Conservation (phyloP, 441 rosid species). For the Aleurites moluccanus region DNA sequence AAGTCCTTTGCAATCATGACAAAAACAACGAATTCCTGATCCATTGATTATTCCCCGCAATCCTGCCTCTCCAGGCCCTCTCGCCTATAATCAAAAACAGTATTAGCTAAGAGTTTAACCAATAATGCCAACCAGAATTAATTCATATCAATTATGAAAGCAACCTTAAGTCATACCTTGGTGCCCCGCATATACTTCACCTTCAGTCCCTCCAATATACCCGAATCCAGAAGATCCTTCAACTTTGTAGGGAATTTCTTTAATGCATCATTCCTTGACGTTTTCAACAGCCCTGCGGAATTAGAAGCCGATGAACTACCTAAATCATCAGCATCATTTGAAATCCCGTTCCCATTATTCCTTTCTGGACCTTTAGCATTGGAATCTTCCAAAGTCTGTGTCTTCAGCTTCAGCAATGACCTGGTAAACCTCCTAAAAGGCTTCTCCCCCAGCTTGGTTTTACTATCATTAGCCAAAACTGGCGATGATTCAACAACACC, state of each 20-base stretch:
- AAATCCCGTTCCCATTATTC: conserved; percentile 14
- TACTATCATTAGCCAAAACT: conserved; percentile 27
- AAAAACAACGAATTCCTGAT: conserved; percentile 69
- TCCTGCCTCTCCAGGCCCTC: conserved; percentile 43
- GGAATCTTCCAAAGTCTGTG: conserved; percentile 27
- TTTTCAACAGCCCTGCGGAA: conserved; percentile 20
- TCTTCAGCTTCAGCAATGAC: conserved; percentile 50
- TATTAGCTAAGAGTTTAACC: conserved; percentile 8
- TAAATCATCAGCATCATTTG: conserved; percentile 24
- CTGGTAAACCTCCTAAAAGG: conserved; percentile 75
- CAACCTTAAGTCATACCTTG: conserved; percentile 47
- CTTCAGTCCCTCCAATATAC: conserved; percentile 69
- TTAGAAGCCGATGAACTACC: conserved; percentile 29
- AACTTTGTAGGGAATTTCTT: conserved; percentile 58
- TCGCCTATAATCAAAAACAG: conserved; percentile 36
- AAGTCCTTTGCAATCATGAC: conserved; percentile 58
- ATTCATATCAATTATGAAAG: not conserved
- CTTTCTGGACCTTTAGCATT: conserved; percentile 23
- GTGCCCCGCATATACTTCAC: conserved; percentile 62
- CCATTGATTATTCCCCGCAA: conserved; percentile 67
- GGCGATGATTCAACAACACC: conserved; percentile 11
- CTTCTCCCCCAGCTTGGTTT: conserved; percentile 30
- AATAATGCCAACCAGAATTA: not conserved
- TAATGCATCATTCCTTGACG: conserved; percentile 30
- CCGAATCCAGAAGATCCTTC: conserved; percentile 67